A percentile compares a stretch with the other conserved stretches of the same genome.
Evolutionary conservation across 1,139 yeast species (phyloP).

Genomic region (Pichia sp.): DNA sequence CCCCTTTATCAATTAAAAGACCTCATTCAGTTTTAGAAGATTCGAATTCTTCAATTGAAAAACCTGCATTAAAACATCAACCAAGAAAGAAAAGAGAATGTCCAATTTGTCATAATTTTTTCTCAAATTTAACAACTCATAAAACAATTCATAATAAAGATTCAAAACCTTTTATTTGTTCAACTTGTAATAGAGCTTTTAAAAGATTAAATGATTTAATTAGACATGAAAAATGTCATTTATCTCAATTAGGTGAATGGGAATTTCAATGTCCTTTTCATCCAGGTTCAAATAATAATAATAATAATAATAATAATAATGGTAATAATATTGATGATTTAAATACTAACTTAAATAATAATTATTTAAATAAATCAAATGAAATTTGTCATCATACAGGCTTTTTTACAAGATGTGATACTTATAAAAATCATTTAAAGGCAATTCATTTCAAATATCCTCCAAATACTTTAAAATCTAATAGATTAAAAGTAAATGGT

Average conservation of each 20-base stretch:
- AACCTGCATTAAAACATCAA: background rate
- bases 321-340: too few relatives aligned
- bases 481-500: slow-evolving; percentile 63
- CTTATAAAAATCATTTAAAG: slow-evolving; percentile 83
- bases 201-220: slow-evolving; percentile 82
- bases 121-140: slow-evolving; percentile 81
- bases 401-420: slow-evolving; percentile 81
- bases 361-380: background rate
- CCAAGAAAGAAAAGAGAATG: slow-evolving; percentile 72
- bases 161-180: slow-evolving; percentile 72
- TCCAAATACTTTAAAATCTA: slow-evolving; percentile 74
- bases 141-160: slow-evolving; percentile 75
- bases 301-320: background rate
- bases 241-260: slow-evolving; percentile 59
- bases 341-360: too few relatives aligned
- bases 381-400: slow-evolving; percentile 69
- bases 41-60: background rate
- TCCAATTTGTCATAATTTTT: slow-evolving; percentile 69
- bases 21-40: background rate
- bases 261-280: slow-evolving; percentile 43
- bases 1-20: background rate
- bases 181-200: slow-evolving; percentile 75
- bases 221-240: slow-evolving; percentile 79
- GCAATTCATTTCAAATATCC: slow-evolving; percentile 91
- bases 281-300: background rate